phyloP scores from a whole-genome alignment of 345 rosid genomes.

The Citrus sp. region DNA sequence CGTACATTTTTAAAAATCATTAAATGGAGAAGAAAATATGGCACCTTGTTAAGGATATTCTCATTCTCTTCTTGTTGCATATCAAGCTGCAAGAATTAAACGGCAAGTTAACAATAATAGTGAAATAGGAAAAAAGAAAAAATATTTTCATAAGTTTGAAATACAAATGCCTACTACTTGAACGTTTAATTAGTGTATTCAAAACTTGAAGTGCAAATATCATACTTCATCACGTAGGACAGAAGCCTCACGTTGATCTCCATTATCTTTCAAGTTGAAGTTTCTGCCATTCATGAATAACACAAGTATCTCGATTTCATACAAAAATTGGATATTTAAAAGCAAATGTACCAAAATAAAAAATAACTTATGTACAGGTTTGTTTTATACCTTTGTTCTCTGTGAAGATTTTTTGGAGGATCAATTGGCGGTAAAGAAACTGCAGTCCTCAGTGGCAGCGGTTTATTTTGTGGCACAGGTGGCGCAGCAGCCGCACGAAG shows the following conservation, averaged over 20 bases:
- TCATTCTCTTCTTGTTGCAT: constrained; percentile 92
- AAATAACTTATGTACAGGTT: neutral
- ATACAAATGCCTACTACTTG: neutral
- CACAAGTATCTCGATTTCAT: neutral
- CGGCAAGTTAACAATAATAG: neutral
- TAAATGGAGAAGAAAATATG: neutral
- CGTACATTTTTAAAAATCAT: neutral
- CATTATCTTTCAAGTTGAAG: constrained; percentile 36
- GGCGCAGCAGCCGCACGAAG: constrained; percentile 46
- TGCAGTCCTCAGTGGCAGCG: constrained; percentile 48
- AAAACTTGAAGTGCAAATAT: neutral
- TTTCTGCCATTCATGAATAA: constrained; percentile 42
- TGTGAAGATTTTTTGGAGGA: constrained; percentile 54
- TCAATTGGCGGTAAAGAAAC: constrained; percentile 57
- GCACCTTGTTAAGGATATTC: constrained; percentile 59
- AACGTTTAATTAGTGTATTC: neutral
- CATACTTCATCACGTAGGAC: constrained; percentile 94
- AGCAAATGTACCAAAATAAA: neutral
- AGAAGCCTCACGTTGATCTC: constrained; percentile 79
- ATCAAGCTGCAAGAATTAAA: constrained; percentile 63
- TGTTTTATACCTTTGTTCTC: constrained; percentile 55
- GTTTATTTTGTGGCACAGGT: constrained; percentile 56
- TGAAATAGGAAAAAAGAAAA: constrained; percentile 1
- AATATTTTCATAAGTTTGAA: constrained; percentile 6
- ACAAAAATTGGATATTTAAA: neutral